Conservation (phyloP, 495 filamentous ascomycete species). For the Penicillium cataractarum region DNA sequence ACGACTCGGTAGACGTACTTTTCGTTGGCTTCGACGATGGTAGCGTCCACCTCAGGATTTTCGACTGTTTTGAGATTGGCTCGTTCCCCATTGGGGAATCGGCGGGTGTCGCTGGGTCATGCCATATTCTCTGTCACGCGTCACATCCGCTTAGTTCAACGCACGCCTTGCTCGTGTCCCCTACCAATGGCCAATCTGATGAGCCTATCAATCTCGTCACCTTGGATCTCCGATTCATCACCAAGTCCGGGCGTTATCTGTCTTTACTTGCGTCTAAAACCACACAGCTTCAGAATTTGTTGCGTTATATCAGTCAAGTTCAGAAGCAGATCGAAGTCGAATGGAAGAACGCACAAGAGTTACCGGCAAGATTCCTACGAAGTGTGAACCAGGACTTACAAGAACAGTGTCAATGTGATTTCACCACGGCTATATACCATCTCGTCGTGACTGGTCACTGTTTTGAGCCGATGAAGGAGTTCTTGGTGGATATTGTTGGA, state of each 20-base stretch:
- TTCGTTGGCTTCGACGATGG: slow-evolving; percentile 78
- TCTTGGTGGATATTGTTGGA: slow-evolving; percentile 82
- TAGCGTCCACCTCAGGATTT: slow-evolving; percentile 80
- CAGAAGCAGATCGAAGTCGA: slow-evolving; percentile 74
- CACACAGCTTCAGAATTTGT: slow-evolving; percentile 81
- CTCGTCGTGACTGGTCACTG: slow-evolving; percentile 84
- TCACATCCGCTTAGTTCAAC: slow-evolving; percentile 76
- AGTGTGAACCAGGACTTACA: slow-evolving; percentile 69
- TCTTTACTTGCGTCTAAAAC: slow-evolving; percentile 84
- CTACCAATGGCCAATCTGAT: slow-evolving; percentile 23
- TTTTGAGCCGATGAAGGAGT: slow-evolving; percentile 75
- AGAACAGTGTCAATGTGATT: slow-evolving; percentile 62
- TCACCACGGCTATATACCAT: slow-evolving; percentile 81
- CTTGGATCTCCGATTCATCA: slow-evolving; percentile 80
- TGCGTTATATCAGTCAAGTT: slow-evolving; percentile 79
- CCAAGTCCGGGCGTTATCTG: slow-evolving; percentile 75
- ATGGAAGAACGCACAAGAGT: slow-evolving; percentile 80
- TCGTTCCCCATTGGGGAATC: slow-evolving; percentile 52
- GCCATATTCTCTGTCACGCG: slow-evolving; percentile 55
- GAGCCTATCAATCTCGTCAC: slow-evolving; percentile 64
- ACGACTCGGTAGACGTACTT: slow-evolving; percentile 79
- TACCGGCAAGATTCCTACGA: slow-evolving; percentile 73
- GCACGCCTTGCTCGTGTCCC: slow-evolving; percentile 68
- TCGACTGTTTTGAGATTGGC: slow-evolving; percentile 87
- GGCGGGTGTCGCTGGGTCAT: slow-evolving; percentile 20